Evolutionary conservation across 192 early-diverging fungal genomes (phyloP).

Genomic region (Backusella tarrabulga): DNA sequence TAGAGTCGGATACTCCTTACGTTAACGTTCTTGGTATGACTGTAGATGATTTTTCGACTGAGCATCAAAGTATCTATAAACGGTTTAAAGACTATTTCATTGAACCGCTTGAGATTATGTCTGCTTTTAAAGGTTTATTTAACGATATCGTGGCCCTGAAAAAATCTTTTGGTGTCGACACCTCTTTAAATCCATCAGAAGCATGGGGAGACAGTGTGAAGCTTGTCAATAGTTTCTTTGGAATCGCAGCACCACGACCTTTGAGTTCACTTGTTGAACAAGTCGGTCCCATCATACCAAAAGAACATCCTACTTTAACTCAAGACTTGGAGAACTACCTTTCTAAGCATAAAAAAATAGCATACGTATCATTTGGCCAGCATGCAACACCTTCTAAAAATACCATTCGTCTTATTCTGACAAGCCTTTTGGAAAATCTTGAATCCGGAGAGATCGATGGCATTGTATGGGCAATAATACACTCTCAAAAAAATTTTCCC

Average conservation of each 20-base stretch:
- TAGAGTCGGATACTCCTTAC: not conserved
- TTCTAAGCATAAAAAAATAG: not conserved
- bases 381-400: not conserved
- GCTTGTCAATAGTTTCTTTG: constrained; percentile 23
- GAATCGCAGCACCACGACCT: constrained; percentile 14
- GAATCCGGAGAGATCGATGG: constrained; percentile 30
- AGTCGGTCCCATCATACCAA: constrained; percentile 36
- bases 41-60: not conserved
- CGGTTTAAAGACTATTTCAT: not conserved
- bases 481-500: not conserved
- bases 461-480: constrained; percentile 27
- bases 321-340: constrained; percentile 1
- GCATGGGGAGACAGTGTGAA: constrained; percentile 12
- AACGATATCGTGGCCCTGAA: not conserved
- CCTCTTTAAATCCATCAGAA: not conserved
- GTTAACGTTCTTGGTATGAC: not conserved
- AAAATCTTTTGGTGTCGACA: not conserved
- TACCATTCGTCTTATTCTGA: constrained; percentile 15
- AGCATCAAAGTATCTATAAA: not conserved
- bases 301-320: constrained; percentile 15
- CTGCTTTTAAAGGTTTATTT: too few relatives aligned
- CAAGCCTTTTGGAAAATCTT: constrained; percentile 13
- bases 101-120: not conserved
- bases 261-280: constrained; percentile 22
- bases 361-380: constrained; percentile 37